Conservation (phyloP, 176 grass and related monocot species). For the Bonia amplexicaulis region DNA sequence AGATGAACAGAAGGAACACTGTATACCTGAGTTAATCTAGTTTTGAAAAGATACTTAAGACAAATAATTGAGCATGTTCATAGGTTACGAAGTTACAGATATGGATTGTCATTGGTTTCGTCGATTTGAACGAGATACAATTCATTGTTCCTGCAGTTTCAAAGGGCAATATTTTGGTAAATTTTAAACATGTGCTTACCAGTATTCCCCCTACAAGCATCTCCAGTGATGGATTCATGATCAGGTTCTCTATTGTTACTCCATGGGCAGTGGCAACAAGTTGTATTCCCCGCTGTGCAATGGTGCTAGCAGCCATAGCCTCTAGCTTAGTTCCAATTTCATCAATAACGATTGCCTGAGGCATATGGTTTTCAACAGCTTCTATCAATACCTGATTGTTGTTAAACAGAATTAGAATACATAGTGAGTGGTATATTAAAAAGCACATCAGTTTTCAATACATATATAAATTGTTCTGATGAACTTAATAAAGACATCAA, state of each 20-base stretch:
- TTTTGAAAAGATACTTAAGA: no score
- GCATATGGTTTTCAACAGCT: conserved; percentile 98
- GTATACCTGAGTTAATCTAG: no score
- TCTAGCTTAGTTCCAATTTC: conserved; percentile 93
- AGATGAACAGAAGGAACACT: neutral
- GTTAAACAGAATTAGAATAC: neutral
- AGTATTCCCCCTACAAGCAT: conserved; percentile 91
- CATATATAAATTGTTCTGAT: neutral
- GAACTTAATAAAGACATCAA: neutral
- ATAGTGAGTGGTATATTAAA: neutral
- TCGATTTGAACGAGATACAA: neutral
- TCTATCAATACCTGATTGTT: conserved; percentile 76
- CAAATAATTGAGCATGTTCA: neutral
- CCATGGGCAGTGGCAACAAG: conserved; percentile 92
- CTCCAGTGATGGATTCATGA: conserved; percentile 83
- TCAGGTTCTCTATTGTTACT: conserved; percentile 81
- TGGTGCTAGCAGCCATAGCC: conserved; percentile 86
- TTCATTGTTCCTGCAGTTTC: neutral
- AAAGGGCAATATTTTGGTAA: neutral
- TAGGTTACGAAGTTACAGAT: neutral
- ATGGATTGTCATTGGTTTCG: neutral
- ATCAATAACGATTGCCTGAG: conserved; percentile 91
- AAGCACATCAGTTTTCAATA: neutral
- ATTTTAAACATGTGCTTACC: conserved; percentile 27
- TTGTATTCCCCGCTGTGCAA: conserved; percentile 91